Base-by-base conservation (phyloP, 169 alveolate species). In the Eimeria acervulina region DNA sequence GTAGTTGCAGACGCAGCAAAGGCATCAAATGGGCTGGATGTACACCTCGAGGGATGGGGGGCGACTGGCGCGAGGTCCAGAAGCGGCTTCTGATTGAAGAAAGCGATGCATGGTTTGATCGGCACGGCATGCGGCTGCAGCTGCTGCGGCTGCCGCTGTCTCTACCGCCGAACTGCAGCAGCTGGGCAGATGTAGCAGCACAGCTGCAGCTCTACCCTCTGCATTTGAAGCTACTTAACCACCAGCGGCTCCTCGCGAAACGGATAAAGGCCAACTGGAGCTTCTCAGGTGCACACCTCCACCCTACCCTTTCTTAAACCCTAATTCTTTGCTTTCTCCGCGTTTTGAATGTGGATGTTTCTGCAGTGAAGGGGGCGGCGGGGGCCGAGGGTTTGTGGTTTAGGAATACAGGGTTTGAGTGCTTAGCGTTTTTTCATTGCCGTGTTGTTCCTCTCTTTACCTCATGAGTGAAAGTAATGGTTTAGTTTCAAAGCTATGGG, bases 131-230 rank as follows among this genome's bases (percentile, higher is more conserved):
- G 81, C 31, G 17, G 63, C 81, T 85, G 61, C 83, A 36, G 93
- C 93, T 59, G 83, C 81, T 59, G 81, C 93, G 81, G 81, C 93
- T 61, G 63, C 93, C 63, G 81, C 93, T 85, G 81, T 47, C 80
- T n/a, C 42, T 85, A 38, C 93, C 83, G n/a, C 93, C 80, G 8
- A 33, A 33, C 78, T 84, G 80, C 78, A 52, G 52, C 59, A 61
- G 23, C 59, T 61, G 74, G 80, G 78, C 61, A 13, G 93, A 52
- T 17, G 80, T 84, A 36, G 93, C 93, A 55, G 93, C 78, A 15
- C 80, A 80, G 51, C 74, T 84, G 61, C 80, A 52, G 74, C 93
- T 17, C 40, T n/a, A 52, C 80, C 93, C 78, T 15, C 63, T 84
- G 55, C 93, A 55, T 61, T 68, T 84, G 33, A 52, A 55, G 80